Base-by-base conservation (phyloP, 1,284 basidiomycete genomes). In the Veloboletus limbatus region DNA sequence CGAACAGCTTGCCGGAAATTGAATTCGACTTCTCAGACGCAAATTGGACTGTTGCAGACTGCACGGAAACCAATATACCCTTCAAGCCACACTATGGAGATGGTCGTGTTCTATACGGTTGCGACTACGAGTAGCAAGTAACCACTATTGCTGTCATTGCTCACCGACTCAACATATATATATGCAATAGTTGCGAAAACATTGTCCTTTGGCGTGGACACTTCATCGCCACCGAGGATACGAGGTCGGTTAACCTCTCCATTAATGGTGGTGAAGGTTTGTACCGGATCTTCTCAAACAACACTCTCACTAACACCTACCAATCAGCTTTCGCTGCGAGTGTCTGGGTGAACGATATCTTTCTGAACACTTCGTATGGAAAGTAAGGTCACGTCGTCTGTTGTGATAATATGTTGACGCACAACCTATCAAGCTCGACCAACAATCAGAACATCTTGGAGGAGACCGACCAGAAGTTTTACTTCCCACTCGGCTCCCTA, bases 51-150 rank as follows among this genome's bases (percentile, higher is more conserved):
- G 55, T 74, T 26, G 88, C 87, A 24, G 73, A 88, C 54, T 78
- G 81, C 51, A 87, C 76, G 14, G 73, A 69, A 17, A 91, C 88
- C 17, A 87, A 84, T 54, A 81, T 83, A 50, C 85, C 84, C 1
- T 71, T 71, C 44, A 79, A 81, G 52, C 79, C 80, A 10, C 68
- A 77, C 44, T 88, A 85, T 56, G 88, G 88, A 3, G 85, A 88
- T 54, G 83, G 82, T 3, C 69, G 83, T 33, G 70, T 88, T 14
- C 63, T 90, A 16, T 89, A 88, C 65, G 87, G 85, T 1, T 90
- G 87, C 58, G 88, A 90, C 61, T 91, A 90, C 65, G 83, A 79
- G 38, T 90, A 84, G 88, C 89, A 51, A 64, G 82, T 73, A n/a
- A 27, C 32, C 8, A 10, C 34, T 37, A 17, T 51, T 21, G 34